Evolutionary conservation across 2,329 filamentous ascomycete genomes (phyloP).

Genomic region (Penicillium sp.): DNA sequence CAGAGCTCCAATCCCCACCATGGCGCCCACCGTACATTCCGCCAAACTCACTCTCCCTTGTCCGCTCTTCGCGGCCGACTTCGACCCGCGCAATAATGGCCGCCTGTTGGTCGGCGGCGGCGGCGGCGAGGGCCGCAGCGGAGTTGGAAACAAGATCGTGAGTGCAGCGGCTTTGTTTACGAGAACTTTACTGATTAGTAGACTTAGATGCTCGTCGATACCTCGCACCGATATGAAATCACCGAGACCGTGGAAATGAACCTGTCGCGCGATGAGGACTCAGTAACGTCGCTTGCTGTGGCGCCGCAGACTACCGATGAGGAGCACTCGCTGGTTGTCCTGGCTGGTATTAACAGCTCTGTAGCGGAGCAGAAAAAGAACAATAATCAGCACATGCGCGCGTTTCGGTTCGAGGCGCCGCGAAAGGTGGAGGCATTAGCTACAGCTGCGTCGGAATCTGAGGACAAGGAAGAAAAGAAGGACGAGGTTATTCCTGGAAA

Average conservation of each 20-base stretch:
- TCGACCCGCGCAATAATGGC: constrained; percentile 74
- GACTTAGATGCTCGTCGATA: constrained; percentile 66
- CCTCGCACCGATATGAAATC: constrained; percentile 62
- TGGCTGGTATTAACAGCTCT: constrained; percentile 83
- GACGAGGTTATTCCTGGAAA: constrained; percentile 28
- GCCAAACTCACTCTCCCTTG: constrained; percentile 71
- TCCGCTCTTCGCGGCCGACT: constrained; percentile 83
- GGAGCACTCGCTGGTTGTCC: constrained; percentile 49
- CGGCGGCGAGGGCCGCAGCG: constrained; percentile 76
- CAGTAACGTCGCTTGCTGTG: constrained; percentile 76
- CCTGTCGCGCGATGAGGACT: constrained; percentile 82
- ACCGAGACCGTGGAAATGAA: constrained; percentile 69
- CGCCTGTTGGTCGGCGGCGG: constrained; percentile 82
- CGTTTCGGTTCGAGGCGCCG: constrained; percentile 63
- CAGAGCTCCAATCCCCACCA: constrained; percentile 16
- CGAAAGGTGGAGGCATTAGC: constrained; percentile 30
- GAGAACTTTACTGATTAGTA: neutral
- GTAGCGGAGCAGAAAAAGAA: constrained; percentile 68
- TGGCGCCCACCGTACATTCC: constrained; percentile 41
- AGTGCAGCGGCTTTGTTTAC: constrained; percentile 28
- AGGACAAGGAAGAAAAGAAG: constrained; percentile 17
- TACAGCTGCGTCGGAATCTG: constrained; percentile 10
- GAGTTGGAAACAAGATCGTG: constrained; percentile 84
- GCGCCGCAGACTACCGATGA: constrained; percentile 56
- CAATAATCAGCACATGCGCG: constrained; percentile 79